phyloP scores from a whole-genome alignment of 257 asterid genomes.

The Nicotiana benthamiana region DNA sequence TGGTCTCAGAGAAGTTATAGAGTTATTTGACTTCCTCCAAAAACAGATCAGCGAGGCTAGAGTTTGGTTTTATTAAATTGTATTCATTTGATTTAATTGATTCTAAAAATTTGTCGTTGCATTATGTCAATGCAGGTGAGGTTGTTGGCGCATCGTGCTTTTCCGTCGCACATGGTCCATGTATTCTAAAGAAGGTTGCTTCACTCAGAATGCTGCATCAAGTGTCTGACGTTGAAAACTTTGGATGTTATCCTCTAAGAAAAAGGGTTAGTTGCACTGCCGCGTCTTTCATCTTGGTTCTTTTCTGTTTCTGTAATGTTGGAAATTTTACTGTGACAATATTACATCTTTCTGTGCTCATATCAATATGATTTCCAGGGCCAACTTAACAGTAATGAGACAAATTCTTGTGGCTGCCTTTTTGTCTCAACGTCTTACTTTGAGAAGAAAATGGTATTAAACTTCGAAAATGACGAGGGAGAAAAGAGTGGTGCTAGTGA shows the following conservation, averaged over 20 bases:
- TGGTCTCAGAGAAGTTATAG: neutral
- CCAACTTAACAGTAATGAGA: slow-evolving; percentile 35
- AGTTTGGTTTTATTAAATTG: neutral
- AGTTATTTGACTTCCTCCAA: neutral
- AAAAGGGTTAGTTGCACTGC: slow-evolving; percentile 47
- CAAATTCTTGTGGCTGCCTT: slow-evolving; percentile 45
- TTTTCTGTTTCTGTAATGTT: slow-evolving; percentile 7
- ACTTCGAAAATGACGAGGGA: slow-evolving; percentile 37
- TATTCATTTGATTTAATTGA: neutral
- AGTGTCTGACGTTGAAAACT: slow-evolving; percentile 44
- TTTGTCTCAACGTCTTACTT: slow-evolving; percentile 66
- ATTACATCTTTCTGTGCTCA: slow-evolving; percentile 9
- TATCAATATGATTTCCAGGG: slow-evolving; percentile 46
- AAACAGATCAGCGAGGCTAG: neutral
- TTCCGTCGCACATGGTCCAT: slow-evolving; percentile 61
- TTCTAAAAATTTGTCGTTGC: slow-evolving; percentile 19
- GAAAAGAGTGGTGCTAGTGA: slow-evolving; percentile 55
- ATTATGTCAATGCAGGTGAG: slow-evolving; percentile 55
- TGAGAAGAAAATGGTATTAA: slow-evolving; percentile 58
- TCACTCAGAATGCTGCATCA: slow-evolving; percentile 87
- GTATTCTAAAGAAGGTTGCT: slow-evolving; percentile 66
- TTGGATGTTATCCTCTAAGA: slow-evolving; percentile 52
- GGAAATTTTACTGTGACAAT: slow-evolving; percentile 1
- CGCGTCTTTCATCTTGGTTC: slow-evolving; percentile 8
- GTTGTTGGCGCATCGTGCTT: slow-evolving; percentile 94